Conservation (phyloP, 306 rosid genomes). For the Cicer judaicum region DNA sequence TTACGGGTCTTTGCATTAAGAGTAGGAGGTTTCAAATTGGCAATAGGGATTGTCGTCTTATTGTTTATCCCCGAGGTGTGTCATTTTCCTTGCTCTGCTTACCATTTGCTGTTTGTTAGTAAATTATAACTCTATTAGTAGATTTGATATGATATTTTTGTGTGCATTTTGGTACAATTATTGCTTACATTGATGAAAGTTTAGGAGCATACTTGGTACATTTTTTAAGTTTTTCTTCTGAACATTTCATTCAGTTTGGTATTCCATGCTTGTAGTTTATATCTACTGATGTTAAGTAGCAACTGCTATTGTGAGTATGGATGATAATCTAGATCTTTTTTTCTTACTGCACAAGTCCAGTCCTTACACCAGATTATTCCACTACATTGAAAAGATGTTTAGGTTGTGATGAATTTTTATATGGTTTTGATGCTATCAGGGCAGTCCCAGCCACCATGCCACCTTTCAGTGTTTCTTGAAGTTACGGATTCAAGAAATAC, state of each 20-base stretch:
- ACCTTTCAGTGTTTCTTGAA: slow-evolving; percentile 99
- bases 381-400: slow-evolving; percentile 23
- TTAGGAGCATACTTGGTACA: slow-evolving; percentile 19
- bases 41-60: slow-evolving; percentile 94
- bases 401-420: slow-evolving; percentile 45
- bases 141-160: slow-evolving; percentile 46
- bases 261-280: slow-evolving; percentile 42
- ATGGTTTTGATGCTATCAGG: slow-evolving; percentile 73
- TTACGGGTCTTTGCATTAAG: slow-evolving; percentile 96
- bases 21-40: slow-evolving; percentile 99
- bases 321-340: slow-evolving; percentile 35
- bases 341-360: slow-evolving; percentile 21
- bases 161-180: slow-evolving; percentile 45
- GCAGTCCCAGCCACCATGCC: slow-evolving; percentile 99
- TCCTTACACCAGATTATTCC: slow-evolving; percentile 43
- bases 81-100: slow-evolving; percentile 31
- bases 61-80: slow-evolving; percentile 99
- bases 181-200: slow-evolving; percentile 39
- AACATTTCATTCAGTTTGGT: slow-evolving; percentile 45
- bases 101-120: slow-evolving; percentile 24
- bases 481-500: slow-evolving; percentile 96
- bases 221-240: slow-evolving; percentile 41
- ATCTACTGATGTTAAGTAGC: slow-evolving; percentile 47
- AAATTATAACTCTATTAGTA: slow-evolving; percentile 37
- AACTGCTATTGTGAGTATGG: slow-evolving; percentile 41